Percentiles rank a stretch among this genome's conserved stretches.
These are phyloP conservation scores for Periglandula ipomoeae DNA, from an alignment of 2,329 filamentous ascomycete genomes.

Conservation along the genomic window DNA sequence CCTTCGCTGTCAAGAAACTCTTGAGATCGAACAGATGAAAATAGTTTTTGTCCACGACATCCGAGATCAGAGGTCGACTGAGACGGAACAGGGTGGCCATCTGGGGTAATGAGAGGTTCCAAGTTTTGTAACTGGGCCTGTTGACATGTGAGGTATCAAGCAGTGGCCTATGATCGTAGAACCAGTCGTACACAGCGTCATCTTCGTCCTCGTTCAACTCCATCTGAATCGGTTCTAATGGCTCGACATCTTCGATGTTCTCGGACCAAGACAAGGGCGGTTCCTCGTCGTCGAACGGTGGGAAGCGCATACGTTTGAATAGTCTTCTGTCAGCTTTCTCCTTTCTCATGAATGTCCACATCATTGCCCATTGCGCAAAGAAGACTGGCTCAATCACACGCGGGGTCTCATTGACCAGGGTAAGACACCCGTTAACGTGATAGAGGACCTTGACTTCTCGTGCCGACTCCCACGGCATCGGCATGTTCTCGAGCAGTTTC, in stretches of 20 bases:
- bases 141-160: slow-evolving; percentile 91
- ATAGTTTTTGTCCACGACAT: slow-evolving; percentile 93
- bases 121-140: slow-evolving; percentile 90
- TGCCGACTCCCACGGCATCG: slow-evolving; percentile 97
- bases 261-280: slow-evolving; percentile 96
- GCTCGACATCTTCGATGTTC: slow-evolving; percentile 97
- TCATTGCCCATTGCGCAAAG: slow-evolving; percentile 97
- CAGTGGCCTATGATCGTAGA: slow-evolving; percentile 89
- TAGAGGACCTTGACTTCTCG: slow-evolving; percentile 97
- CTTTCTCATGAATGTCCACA: slow-evolving; percentile 98
- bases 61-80: slow-evolving; percentile 82
- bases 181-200: slow-evolving; percentile 86
- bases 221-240: slow-evolving; percentile 95
- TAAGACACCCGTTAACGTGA: slow-evolving; percentile 95
- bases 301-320: slow-evolving; percentile 98
- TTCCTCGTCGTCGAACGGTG: slow-evolving; percentile 97
- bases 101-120: slow-evolving; percentile 87
- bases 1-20: slow-evolving; percentile 92
- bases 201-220: slow-evolving; percentile 94
- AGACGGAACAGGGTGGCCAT: slow-evolving; percentile 94
- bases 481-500: slow-evolving; percentile 98
- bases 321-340: slow-evolving; percentile 93
- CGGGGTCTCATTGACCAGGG: slow-evolving; percentile 91
- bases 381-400: slow-evolving; percentile 97
- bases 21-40: slow-evolving; percentile 95